phyloP scores from a whole-genome alignment of 345 rosid genomes.

The Lenwebbia sp. region DNA sequence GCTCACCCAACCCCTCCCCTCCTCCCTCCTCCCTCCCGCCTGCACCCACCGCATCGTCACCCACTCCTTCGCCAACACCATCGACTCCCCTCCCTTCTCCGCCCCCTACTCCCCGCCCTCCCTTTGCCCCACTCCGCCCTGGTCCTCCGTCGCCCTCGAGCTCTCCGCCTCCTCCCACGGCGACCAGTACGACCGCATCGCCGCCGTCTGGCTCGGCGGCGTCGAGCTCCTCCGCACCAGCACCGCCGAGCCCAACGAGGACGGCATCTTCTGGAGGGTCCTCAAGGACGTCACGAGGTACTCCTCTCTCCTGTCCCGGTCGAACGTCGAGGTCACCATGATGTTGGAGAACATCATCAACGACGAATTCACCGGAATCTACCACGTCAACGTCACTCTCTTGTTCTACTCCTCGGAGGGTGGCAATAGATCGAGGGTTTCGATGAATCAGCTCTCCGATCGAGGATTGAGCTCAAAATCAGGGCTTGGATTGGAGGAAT shows the following conservation, averaged over 20 bases:
- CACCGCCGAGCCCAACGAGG: conserved; percentile 63
- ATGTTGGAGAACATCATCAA: conserved; percentile 89
- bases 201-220: conserved; percentile 79
- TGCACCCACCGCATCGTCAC: conserved; percentile 43
- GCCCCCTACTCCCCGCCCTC: conserved; percentile 29
- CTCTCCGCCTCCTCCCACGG: conserved; percentile 47
- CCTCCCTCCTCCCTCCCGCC: conserved; percentile 42
- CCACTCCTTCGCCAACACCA: conserved; percentile 79
- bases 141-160: conserved; percentile 53
- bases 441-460: background rate
- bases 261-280: conserved; percentile 70
- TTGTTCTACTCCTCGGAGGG: conserved; percentile 33
- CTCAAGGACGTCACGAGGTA: conserved; percentile 71
- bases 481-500: background rate
- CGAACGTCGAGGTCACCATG: conserved; percentile 42
- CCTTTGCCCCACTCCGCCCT: conserved; percentile 41
- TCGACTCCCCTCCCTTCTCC: conserved; percentile 57
- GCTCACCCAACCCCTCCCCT: conserved; percentile 38
- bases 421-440: conserved; percentile 2
- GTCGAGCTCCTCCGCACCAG: conserved; percentile 84
- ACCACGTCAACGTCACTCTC: conserved; percentile 54
- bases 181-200: conserved; percentile 65
- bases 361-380: conserved; percentile 56
- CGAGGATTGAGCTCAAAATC: background rate
- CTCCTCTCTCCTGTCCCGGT: conserved; percentile 38